A percentile compares a stretch with the other conserved stretches of the same genome.
Conservation (phyloP, 169 alveolate species). For the Cardiosporidium cionae region DNA sequence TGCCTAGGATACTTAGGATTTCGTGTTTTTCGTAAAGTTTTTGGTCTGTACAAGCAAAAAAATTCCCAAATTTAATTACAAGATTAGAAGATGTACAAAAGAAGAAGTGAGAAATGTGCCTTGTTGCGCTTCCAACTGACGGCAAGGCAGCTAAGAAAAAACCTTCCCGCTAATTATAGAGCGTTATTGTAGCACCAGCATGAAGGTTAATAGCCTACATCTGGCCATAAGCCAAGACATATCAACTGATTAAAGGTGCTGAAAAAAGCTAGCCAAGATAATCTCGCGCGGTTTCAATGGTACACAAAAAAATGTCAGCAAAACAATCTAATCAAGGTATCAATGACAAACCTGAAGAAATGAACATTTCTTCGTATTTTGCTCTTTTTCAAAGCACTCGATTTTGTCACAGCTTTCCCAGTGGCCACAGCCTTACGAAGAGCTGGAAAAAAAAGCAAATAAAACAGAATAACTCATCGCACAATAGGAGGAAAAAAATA, state of each 20-base stretch:
- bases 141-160: neutral
- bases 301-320: neutral
- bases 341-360: neutral
- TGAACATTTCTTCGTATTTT: neutral
- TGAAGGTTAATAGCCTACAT: neutral
- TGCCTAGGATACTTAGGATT: neutral
- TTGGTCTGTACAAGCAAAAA: neutral
- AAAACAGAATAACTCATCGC: too few species aligned
- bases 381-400: neutral
- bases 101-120: neutral
- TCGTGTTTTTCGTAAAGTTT: neutral
- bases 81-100: neutral
- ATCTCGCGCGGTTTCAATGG: neutral
- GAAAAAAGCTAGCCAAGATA: neutral
- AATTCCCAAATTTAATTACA: neutral
- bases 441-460: too few species aligned
- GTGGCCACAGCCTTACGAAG: neutral
- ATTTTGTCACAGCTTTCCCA: neutral
- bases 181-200: neutral
- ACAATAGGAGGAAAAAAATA: too few species aligned
- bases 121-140: neutral
- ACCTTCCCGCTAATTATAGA: neutral
- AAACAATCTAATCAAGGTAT: neutral
- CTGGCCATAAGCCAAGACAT: neutral
- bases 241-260: neutral